Evolutionary conservation across 1,139 yeast species (phyloP).

Genomic region (Blastobotrys buckinghamii): DNA sequence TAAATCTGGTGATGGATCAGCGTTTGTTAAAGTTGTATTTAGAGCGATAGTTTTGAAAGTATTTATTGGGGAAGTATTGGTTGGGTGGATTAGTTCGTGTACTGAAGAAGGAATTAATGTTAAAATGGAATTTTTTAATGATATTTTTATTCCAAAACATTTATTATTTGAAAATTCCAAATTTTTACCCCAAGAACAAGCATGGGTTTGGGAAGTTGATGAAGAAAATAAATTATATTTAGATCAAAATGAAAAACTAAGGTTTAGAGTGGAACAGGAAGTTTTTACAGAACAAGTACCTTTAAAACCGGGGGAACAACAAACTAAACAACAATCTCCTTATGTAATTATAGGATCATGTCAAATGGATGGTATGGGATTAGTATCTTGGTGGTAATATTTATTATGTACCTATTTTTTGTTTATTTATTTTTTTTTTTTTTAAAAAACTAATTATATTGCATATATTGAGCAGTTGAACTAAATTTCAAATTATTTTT

Average conservation of each 20-base stretch:
- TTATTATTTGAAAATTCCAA: conserved; percentile 74
- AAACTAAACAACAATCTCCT: conserved; percentile 40
- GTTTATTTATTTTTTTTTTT: not conserved
- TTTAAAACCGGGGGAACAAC: conserved; percentile 46
- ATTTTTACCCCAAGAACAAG: conserved; percentile 60
- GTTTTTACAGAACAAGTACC: conserved; percentile 79
- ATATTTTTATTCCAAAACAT: conserved; percentile 78
- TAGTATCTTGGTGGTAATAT: conserved; percentile 91
- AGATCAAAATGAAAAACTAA: conserved; percentile 83
- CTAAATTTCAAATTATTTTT: conserved; percentile 98
- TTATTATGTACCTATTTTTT: not conserved
- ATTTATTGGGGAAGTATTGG: conserved; percentile 85
- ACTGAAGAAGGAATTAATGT: conserved; percentile 79
- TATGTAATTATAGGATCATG: conserved; percentile 87
- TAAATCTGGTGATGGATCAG: conserved; percentile 95
- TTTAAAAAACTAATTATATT: conserved; percentile 58
- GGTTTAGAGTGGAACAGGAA: conserved; percentile 88
- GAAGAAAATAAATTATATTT: conserved; percentile 72
- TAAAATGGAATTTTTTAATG: conserved; percentile 83
- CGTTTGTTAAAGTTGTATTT: conserved; percentile 65
- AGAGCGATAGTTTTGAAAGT: conserved; percentile 85
- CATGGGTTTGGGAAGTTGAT: conserved; percentile 86
- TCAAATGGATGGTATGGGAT: conserved; percentile 94
- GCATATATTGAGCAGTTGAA: conserved; percentile 97
- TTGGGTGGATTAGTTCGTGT: conserved; percentile 91